Conservation (phyloP, 768 basidiomycete genomes). For the Auricularia heimuer region DNA sequence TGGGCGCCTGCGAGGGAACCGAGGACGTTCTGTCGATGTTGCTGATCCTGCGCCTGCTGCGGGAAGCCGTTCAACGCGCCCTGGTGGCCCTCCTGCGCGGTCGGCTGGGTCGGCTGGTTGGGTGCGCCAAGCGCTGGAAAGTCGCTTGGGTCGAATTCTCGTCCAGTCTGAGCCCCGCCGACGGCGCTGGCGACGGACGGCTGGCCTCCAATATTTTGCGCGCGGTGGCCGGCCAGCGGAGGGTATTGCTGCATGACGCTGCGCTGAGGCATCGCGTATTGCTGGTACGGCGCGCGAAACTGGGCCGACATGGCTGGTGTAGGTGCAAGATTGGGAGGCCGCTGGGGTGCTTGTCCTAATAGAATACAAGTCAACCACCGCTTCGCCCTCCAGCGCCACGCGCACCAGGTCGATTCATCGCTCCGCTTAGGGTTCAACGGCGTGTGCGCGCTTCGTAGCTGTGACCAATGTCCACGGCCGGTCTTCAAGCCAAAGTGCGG, state of each 20-base stretch:
- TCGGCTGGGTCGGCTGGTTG: conserved; percentile 32
- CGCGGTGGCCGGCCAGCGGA: conserved; percentile 51
- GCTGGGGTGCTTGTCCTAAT: conserved; percentile 70
- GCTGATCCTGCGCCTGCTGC: conserved; percentile 20
- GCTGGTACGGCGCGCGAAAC: conserved; percentile 48
- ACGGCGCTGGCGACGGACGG: conserved; percentile 30
- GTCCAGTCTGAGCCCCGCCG: conserved; percentile 30
- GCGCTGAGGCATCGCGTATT: conserved; percentile 54
- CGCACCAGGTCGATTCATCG: not conserved
- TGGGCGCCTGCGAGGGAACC: conserved; percentile 24
- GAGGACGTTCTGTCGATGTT: conserved; percentile 48
- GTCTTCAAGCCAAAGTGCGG: not conserved
- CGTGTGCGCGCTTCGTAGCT: not conserved
- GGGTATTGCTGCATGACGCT: conserved; percentile 47
- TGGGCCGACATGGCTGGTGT: conserved; percentile 40
- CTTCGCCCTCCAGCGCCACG: not conserved
- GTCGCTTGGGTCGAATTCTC: conserved; percentile 80
- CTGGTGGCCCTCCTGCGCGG: conserved; percentile 25
- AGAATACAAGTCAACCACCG: not conserved
- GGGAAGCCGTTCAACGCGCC: conserved; percentile 13
- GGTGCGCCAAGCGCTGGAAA: conserved; percentile 79
- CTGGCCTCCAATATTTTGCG: conserved; percentile 28
- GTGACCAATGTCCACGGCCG: not conserved
- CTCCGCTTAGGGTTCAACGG: not conserved
- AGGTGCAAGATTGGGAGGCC: conserved; percentile 64